These are phyloP conservation scores for Fusarium tricinctum DNA, from an alignment of 2,329 filamentous ascomycete genomes.

Conservation along the genomic window DNA sequence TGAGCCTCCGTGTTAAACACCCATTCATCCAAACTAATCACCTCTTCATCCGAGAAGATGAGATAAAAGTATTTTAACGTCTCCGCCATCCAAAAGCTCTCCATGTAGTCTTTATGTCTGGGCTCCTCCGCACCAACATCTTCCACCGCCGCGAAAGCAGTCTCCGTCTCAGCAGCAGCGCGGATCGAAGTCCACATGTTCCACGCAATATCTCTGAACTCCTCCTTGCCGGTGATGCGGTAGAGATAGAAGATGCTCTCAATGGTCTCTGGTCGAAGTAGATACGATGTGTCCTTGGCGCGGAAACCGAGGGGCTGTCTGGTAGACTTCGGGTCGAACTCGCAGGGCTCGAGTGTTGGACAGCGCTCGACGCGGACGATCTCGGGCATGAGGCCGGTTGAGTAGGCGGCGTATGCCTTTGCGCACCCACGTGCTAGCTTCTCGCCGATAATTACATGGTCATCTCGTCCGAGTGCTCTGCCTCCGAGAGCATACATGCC, in stretches of 20 bases:
- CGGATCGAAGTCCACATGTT: conserved; percentile 77
- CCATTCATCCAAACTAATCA: conserved; percentile 77
- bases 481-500: conserved; percentile 75
- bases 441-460: conserved; percentile 69
- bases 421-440: conserved; percentile 74
- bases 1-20: conserved; percentile 72
- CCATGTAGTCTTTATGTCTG: conserved; percentile 71
- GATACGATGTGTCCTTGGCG: conserved; percentile 34
- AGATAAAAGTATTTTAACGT: conserved; percentile 83
- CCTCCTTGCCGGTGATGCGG: conserved; percentile 76
- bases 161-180: conserved; percentile 69
- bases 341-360: conserved; percentile 46
- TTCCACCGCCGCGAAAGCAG: conserved; percentile 74
- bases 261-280: conserved; percentile 69
- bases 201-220: conserved; percentile 78
- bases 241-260: conserved; percentile 86
- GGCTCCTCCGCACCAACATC: conserved; percentile 70
- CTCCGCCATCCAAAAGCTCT: conserved; percentile 79
- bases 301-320: conserved; percentile 37
- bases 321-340: conserved; percentile 30
- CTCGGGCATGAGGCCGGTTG: conserved; percentile 74
- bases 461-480: conserved; percentile 63
- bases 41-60: conserved; percentile 74
- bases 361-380: conserved; percentile 63
- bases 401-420: conserved; percentile 70